phyloP scores from a whole-genome alignment of 805 yeast genomes.

The Torulaspora maleeae region DNA sequence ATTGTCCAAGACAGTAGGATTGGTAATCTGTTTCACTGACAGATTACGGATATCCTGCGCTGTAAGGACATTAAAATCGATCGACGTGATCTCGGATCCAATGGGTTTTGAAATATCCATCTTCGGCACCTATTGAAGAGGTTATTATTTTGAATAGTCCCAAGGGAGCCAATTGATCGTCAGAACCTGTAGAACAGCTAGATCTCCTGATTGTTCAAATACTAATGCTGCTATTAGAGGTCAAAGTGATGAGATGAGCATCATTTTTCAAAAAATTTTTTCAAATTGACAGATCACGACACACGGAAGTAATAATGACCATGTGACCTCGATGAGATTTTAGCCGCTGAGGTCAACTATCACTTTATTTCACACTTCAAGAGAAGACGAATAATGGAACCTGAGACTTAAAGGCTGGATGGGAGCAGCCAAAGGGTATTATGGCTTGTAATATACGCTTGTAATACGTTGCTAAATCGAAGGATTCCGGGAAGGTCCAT shows the following conservation, averaged over 20 bases:
- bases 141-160: neutral
- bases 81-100: slow-evolving; percentile 88
- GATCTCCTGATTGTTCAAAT: too few relatives aligned
- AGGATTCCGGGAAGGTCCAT: too few relatives aligned
- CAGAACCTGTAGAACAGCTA: neutral
- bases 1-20: slow-evolving; percentile 93
- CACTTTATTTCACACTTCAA: neutral
- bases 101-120: slow-evolving; percentile 98
- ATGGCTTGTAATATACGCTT: too few relatives aligned
- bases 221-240: too few relatives aligned
- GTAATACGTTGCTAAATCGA: too few relatives aligned
- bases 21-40: slow-evolving; percentile 92
- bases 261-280: slow-evolving; percentile 7
- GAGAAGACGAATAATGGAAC: neutral
- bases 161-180: neutral
- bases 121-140: neutral
- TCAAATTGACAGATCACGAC: slow-evolving; percentile 1
- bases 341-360: slow-evolving; percentile 4
- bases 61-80: slow-evolving; percentile 83
- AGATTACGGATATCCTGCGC: slow-evolving; percentile 77
- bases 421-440: too few relatives aligned
- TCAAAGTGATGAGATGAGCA: slow-evolving; percentile 12
- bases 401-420: too few relatives aligned
- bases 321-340: neutral
- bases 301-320: neutral